These are phyloP conservation scores for Vitis rupestris DNA, from an alignment of 164 flowering plant genomes.

Conservation along the genomic window DNA sequence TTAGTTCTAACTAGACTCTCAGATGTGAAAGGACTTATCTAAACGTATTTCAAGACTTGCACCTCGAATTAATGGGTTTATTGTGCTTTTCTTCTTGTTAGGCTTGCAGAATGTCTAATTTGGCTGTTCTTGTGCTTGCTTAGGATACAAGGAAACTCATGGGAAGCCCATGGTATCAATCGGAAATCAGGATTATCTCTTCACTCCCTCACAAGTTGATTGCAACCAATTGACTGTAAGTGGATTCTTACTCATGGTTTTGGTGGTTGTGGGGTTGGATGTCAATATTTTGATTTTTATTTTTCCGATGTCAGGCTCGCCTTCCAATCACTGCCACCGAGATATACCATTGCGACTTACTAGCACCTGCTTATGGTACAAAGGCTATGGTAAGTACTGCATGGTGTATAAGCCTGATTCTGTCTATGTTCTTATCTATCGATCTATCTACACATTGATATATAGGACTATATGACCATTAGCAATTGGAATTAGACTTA, in stretches of 20 bases:
- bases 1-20: no score
- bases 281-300: not conserved
- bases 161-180: constrained; percentile 15
- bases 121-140: constrained; percentile 1
- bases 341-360: constrained; percentile 21
- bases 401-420: not conserved
- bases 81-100: not conserved
- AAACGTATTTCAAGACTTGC: not conserved
- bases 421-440: not conserved
- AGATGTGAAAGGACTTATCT: no score
- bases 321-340: constrained; percentile 24
- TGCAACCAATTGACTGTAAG: constrained; percentile 23
- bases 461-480: no score
- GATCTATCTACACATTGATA: no score
- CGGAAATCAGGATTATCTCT: constrained; percentile 21
- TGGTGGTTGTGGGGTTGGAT: not conserved
- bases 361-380: constrained; percentile 20
- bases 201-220: constrained; percentile 19
- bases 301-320: constrained; percentile 16
- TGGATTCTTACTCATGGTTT: not conserved
- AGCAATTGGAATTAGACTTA: no score
- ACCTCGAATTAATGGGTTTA: not conserved
- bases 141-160: constrained; percentile 17
- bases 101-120: not conserved
- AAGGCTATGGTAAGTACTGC: constrained; percentile 21